Evolutionary conservation across 371 early-diverging fungal species (phyloP).

Genomic region (Sporodiniella umbellata): DNA sequence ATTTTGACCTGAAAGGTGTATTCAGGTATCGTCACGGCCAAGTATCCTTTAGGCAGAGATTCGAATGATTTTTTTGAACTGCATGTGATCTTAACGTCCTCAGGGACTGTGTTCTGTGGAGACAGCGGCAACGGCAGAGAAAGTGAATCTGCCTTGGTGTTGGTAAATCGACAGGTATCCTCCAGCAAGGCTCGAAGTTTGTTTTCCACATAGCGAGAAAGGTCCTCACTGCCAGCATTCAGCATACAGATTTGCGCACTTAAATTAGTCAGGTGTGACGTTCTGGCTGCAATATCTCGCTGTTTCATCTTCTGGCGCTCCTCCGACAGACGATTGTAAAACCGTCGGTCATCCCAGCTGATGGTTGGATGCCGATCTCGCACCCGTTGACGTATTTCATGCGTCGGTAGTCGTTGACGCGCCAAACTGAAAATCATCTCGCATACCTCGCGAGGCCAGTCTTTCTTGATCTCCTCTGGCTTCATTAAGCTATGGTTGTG

Average conservation of each 20-base stretch:
- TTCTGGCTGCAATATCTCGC: conserved; percentile 48
- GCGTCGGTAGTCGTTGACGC: conserved; percentile 49
- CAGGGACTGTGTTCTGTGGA: too few species aligned
- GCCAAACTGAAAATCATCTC: conserved; percentile 56
- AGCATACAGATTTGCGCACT: conserved; percentile 37
- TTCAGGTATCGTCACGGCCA: conserved; percentile 31
- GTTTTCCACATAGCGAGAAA: conserved; percentile 46
- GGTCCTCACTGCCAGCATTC: conserved; percentile 42
- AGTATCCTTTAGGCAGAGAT: conserved; percentile 28
- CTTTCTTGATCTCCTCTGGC: conserved; percentile 59
- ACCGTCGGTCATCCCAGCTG: conserved; percentile 62
- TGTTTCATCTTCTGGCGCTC: conserved; percentile 59
- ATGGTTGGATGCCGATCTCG: conserved; percentile 51
- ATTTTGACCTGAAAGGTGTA: conserved; percentile 33
- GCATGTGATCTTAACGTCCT: too few species aligned
- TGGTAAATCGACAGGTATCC: conserved; percentile 35
- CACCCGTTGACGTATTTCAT: conserved; percentile 55
- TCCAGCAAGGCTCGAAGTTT: conserved; percentile 37
- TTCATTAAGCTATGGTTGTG: conserved; percentile 59
- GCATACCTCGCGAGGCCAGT: conserved; percentile 57
- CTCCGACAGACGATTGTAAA: conserved; percentile 61
- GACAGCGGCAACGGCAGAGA: too few species aligned
- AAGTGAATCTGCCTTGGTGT: too few species aligned
- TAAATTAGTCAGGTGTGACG: conserved; percentile 38
- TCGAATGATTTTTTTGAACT: conserved; percentile 18